Evolutionary conservation across 805 yeast species (phyloP), one percentile per base, ranked within the genome.

Genomic region (Komagataella phaffii): DNA sequence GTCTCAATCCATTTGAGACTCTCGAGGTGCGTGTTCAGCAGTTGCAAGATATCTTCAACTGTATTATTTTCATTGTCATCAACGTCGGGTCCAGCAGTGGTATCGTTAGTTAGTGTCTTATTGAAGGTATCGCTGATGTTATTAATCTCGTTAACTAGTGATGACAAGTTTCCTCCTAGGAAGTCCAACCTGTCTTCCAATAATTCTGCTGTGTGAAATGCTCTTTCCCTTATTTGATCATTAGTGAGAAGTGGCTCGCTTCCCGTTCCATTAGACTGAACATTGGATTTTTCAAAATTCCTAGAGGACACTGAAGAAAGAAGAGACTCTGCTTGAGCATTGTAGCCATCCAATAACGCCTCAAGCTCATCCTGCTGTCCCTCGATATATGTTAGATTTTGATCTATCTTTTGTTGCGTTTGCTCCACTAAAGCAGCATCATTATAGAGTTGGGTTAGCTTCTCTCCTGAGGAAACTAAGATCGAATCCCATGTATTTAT

Each of bases 341-440:
- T 98, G 61, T 90, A 90, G 55, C 83, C 83, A 56, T 85, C 85
- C 55, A 93, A 75, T 59, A 91, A 75, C 14, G 77, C 72, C 54
- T 91, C 99, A 49, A 93, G 71, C 60, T 91, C 98, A 53, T 86
- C 88, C 63, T 93, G 99, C 64, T 93, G 98, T 58, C 84, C 83
- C 61, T 85, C 93, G 50, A 93, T 85, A 61, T 89, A 91, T 45
- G 81, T 72, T 52, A 93, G 72, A 45, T 89, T 84, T 64, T 89
- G 96, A 58, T 93, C 98, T 48, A 93, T 83, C 58, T 84, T 85
- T 46, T 74, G 72, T 62, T 91, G 97, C 50, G 86, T 79, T 57
- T 84, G 86, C 60, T 90, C 96, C 4, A 96, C 95, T 51, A 80
- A 79, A 44, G 83, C 65, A 3, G 93, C 83, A 55, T 88, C 90